A percentile compares a stretch with the other conserved stretches of the same genome.
Conservation (phyloP, 73 alveolate genomes). For the Paramecium sexaurelia region DNA sequence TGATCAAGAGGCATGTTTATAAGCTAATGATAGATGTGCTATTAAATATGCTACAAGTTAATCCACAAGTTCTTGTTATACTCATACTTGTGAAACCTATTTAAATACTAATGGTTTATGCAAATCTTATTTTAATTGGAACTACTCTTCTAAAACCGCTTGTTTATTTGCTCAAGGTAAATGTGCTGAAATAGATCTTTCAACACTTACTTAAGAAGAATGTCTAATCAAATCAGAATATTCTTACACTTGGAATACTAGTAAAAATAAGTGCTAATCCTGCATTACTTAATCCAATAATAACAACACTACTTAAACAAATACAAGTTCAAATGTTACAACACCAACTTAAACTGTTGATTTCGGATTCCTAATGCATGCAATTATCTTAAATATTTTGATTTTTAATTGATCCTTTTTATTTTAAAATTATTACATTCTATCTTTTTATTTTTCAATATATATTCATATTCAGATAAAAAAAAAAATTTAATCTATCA, state of each 20-base stretch:
- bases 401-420: neutral
- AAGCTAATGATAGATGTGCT: neutral
- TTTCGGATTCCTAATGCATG: neutral
- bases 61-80: neutral
- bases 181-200: neutral
- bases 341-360: neutral
- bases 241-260: neutral
- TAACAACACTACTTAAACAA: neutral
- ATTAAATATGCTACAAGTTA: neutral
- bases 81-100: slow-evolving; percentile 23
- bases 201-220: neutral
- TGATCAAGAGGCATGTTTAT: slow-evolving; percentile 19
- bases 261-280: neutral
- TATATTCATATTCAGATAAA: too few relatives aligned
- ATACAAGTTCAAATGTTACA: neutral
- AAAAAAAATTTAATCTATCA: too few relatives aligned
- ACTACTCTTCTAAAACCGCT: neutral
- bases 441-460: too few relatives aligned
- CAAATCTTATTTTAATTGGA: neutral
- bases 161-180: neutral
- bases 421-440: too few relatives aligned
- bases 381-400: neutral
- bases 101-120: slow-evolving; percentile 4
- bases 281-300: neutral
- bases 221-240: neutral